Evolutionary conservation across 1,284 basidiomycete genomes (phyloP).

Genomic region (Ustilago sp.): DNA sequence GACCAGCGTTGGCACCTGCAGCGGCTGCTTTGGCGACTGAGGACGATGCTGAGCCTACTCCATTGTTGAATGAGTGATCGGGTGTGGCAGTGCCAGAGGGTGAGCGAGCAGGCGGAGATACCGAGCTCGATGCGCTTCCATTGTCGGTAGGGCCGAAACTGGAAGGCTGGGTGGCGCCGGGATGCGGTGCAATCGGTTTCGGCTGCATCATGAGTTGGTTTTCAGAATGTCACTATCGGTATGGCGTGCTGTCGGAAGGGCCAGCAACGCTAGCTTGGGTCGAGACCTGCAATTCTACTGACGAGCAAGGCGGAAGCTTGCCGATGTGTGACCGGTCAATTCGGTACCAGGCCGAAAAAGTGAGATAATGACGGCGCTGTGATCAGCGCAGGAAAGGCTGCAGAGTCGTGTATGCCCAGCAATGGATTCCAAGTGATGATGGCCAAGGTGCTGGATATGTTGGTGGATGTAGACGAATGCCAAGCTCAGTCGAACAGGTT

Average conservation of each 20-base stretch:
- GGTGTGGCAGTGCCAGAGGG: conserved; percentile 44
- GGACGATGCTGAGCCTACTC: conserved; percentile 8
- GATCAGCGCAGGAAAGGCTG: background rate
- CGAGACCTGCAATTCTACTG: too few relatives aligned
- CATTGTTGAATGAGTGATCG: conserved; percentile 29
- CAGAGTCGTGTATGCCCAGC: background rate
- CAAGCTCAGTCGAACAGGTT: conserved; percentile 1
- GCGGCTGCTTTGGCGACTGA: conserved; percentile 39
- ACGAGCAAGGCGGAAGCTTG: background rate
- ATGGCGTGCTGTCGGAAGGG: too few relatives aligned
- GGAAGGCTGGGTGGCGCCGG: conserved; percentile 19
- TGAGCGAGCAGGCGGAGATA: conserved; percentile 37
- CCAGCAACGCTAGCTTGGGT: background rate
- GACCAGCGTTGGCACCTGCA: conserved; percentile 32
- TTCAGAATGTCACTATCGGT: background rate
- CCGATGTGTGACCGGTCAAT: background rate
- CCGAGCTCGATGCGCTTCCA: conserved; percentile 36
- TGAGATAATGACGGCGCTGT: background rate
- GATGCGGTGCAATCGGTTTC: conserved; percentile 41
- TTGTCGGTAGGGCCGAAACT: conserved; percentile 22
- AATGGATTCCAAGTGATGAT: background rate
- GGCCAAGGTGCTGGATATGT: background rate
- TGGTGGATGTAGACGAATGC: background rate
- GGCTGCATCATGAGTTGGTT: conserved; percentile 29
- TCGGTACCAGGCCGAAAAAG: background rate